Evolutionary conservation across 768 basidiomycete species (phyloP).

Genomic region (Pleurotus tuoliensis): DNA sequence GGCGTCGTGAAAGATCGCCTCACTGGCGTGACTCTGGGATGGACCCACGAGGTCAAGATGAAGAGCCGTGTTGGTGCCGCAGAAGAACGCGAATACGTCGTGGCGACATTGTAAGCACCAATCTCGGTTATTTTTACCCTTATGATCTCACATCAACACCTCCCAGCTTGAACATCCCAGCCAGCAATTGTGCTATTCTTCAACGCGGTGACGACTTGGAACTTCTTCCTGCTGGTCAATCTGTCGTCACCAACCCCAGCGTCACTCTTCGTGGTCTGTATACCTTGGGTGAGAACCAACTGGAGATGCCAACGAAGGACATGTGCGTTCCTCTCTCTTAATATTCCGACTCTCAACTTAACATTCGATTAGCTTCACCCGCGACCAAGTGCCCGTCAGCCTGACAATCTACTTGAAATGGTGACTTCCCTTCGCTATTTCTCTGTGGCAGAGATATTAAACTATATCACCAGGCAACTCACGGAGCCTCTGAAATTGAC

Average conservation of each 20-base stretch:
- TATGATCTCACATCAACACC: neutral
- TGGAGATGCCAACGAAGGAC: conserved; percentile 86
- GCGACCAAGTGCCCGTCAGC: conserved; percentile 83
- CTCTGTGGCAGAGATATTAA: too few relatives aligned
- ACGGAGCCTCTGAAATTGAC: conserved; percentile 60
- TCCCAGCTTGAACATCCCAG: conserved; percentile 72
- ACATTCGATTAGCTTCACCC: conserved; percentile 55
- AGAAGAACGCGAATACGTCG: conserved; percentile 61
- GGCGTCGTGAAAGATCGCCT: conserved; percentile 55
- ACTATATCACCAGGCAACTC: conserved; percentile 28
- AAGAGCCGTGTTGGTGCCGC: conserved; percentile 44
- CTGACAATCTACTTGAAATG: conserved; percentile 84
- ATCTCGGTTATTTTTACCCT: neutral
- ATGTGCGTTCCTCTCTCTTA: conserved; percentile 44
- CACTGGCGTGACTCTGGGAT: conserved; percentile 63
- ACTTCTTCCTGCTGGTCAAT: conserved; percentile 76
- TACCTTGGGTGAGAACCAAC: conserved; percentile 79
- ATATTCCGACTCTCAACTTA: neutral
- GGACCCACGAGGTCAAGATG: conserved; percentile 78
- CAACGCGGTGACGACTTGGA: conserved; percentile 80
- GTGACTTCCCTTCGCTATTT: neutral
- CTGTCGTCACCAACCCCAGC: conserved; percentile 80
- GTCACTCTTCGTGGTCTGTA: conserved; percentile 78
- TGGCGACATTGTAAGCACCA: conserved; percentile 65
- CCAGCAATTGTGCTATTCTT: conserved; percentile 82